phyloP scores from a whole-genome alignment of 768 basidiomycete genomes.

The Agaricus blazei region DNA sequence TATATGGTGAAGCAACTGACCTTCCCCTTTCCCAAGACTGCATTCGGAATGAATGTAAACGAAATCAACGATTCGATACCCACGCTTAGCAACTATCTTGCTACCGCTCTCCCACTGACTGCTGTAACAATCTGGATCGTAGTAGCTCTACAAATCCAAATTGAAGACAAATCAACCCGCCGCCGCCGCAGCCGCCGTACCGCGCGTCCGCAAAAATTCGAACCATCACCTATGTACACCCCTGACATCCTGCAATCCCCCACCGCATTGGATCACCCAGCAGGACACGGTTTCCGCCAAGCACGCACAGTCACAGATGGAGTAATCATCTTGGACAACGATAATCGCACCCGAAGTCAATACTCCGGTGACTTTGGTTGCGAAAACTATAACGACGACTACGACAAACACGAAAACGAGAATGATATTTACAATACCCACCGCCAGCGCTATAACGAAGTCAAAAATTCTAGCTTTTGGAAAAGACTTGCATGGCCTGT shows the following conservation, averaged over 20 bases:
- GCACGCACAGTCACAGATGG: neutral
- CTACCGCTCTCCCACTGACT: conserved; percentile 34
- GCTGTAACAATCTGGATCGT: conserved; percentile 38
- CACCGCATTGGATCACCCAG: no score
- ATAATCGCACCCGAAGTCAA: neutral
- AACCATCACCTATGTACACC: neutral
- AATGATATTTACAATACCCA: neutral
- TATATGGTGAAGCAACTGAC: neutral
- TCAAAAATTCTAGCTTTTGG: neutral
- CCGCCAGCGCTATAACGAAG: neutral
- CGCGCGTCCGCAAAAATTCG: neutral
- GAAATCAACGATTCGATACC: conserved; percentile 29
- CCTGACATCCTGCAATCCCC: neutral
- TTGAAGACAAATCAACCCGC: conserved; percentile 5
- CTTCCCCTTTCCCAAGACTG: conserved; percentile 22
- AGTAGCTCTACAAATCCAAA: conserved; percentile 35
- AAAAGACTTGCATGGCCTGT: conserved; percentile 5
- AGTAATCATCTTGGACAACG: neutral
- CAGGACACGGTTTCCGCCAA: neutral
- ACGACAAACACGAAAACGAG: neutral
- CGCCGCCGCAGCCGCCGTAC: neutral
- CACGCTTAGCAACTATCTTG: conserved; percentile 34
- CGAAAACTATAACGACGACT: neutral
- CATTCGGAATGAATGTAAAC: conserved; percentile 46
- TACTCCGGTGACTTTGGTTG: no score